Evolutionary conservation across 2,329 filamentous ascomycete species (phyloP).

Genomic region (Exserohilum turcica): DNA sequence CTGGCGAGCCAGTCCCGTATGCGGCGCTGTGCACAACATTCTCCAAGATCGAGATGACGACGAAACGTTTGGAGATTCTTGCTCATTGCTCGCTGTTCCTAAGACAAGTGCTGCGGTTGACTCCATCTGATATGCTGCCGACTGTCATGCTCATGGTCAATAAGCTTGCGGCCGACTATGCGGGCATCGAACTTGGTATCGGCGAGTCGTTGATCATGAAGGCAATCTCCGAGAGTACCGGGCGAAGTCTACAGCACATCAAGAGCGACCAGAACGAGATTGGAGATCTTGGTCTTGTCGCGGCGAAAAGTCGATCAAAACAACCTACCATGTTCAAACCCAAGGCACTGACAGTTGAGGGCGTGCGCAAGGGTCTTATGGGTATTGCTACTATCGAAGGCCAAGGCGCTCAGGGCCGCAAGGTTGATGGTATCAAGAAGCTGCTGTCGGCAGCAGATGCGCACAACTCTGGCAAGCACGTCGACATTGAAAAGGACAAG

Average conservation of each 20-base stretch:
- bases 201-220: constrained; percentile 99
- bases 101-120: constrained; percentile 89
- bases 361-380: constrained; percentile 87
- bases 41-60: constrained; percentile 91
- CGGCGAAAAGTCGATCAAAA: constrained; percentile 91
- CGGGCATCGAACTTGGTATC: constrained; percentile 96
- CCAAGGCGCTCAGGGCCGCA: constrained; percentile 84
- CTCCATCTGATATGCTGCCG: constrained; percentile 82
- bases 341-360: constrained; percentile 82
- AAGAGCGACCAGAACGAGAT: constrained; percentile 96
- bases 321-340: constrained; percentile 99
- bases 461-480: constrained; percentile 63
- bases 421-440: constrained; percentile 95
- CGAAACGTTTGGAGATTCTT: constrained; percentile 85
- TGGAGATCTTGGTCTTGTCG: constrained; percentile 90
- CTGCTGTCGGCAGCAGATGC: constrained; percentile 88
- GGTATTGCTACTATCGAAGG: constrained; percentile 85
- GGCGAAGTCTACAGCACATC: constrained; percentile 84
- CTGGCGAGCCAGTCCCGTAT: constrained; percentile 87
- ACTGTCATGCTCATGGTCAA: constrained; percentile 97
- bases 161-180: constrained; percentile 94
- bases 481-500: constrained; percentile 91
- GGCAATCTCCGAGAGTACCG: constrained; percentile 92
- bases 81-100: constrained; percentile 90
- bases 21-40: constrained; percentile 94